Evolutionary conservation across 768 basidiomycete species (phyloP), one percentile per base, ranked within the genome.

Genomic region (Filobasidium floriforme): DNA sequence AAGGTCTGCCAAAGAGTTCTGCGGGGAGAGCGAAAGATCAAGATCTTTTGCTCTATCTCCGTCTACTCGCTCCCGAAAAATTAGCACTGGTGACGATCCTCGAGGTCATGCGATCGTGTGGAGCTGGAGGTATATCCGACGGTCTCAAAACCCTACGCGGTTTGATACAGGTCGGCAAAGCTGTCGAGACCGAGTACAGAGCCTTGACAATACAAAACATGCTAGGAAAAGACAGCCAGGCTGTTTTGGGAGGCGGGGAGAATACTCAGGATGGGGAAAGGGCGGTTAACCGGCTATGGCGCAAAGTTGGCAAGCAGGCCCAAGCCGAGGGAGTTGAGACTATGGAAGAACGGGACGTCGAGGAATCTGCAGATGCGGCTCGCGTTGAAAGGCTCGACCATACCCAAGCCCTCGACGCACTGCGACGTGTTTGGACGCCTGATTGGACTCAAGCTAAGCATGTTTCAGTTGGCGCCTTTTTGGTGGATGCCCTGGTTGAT

Each of bases 111-210:
- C 85, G 89, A 6, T 76, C 92, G 12, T 68, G 70, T 22, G 87
- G 89, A 7, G 81, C 84, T 0, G 88, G 89, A 7, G 89, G 89
- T 14, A 82, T 92, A n/a, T 72, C 81, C 0, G 85, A 87, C 46
- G 93, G 92, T 4, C 90, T 94, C 87, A 94, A 96, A 79, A 88
- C 90, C 0, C 84, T 92, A 0, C 83, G 90, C 0, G 90, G 89
- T 0, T 81, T 96, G 66, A 80, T 96, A 24, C 78, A 83, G 0
- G 84, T 97, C 24, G 94, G 93, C 0, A 86, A 84, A 66, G 89
- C 88, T 0, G 85, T 97, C 41, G 94, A 98, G 80, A 83, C 85
- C 60, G 93, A 98, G 81, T 89, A 92, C 81, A 89, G 92, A 76
- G 86, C 89, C 1, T 83, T 89, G 74, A 85, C 90, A 73, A 74